A percentile compares a stretch with the other conserved stretches of the same genome.
phyloP scores from a whole-genome alignment of 2,329 filamentous ascomycete genomes.

The Periconia macrospinosa region DNA sequence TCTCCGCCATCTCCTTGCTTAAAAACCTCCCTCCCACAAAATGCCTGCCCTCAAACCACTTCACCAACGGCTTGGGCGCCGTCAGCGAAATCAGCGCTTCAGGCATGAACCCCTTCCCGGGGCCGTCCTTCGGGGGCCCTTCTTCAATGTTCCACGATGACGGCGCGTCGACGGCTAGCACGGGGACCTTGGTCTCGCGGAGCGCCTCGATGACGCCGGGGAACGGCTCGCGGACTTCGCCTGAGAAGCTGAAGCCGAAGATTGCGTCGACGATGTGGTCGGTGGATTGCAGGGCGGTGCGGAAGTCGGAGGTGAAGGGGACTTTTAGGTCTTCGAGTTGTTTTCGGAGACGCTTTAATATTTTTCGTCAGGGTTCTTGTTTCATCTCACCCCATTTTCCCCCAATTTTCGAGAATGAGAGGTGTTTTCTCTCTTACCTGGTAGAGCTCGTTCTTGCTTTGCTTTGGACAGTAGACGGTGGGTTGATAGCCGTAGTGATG shows the following conservation, averaged over 20 bases:
- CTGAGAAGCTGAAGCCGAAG: conserved; percentile 93
- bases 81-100: conserved; percentile 82
- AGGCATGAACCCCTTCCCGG: conserved; percentile 81
- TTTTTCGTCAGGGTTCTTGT: conserved; percentile 8
- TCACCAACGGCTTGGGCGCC: conserved; percentile 87
- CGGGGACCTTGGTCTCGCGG: conserved; percentile 70
- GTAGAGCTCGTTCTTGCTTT: conserved; percentile 87
- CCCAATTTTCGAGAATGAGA: neutral
- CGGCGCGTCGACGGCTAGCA: conserved; percentile 89
- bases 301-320: conserved; percentile 82
- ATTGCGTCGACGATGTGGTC: conserved; percentile 91
- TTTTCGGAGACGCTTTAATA: conserved; percentile 80
- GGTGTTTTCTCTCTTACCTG: conserved; percentile 55
- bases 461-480: conserved; percentile 89
- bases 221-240: conserved; percentile 91
- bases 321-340: conserved; percentile 83
- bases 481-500: conserved; percentile 90
- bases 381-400: neutral
- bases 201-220: conserved; percentile 77
- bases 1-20: conserved; percentile 73
- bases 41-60: conserved; percentile 82
- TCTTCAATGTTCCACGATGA: conserved; percentile 92
- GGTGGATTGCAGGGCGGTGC: conserved; percentile 63
- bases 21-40: conserved; percentile 93
- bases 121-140: conserved; percentile 76